Conservation (phyloP, 371 early-diverging fungal genomes). For the Scutellospora calospora region DNA sequence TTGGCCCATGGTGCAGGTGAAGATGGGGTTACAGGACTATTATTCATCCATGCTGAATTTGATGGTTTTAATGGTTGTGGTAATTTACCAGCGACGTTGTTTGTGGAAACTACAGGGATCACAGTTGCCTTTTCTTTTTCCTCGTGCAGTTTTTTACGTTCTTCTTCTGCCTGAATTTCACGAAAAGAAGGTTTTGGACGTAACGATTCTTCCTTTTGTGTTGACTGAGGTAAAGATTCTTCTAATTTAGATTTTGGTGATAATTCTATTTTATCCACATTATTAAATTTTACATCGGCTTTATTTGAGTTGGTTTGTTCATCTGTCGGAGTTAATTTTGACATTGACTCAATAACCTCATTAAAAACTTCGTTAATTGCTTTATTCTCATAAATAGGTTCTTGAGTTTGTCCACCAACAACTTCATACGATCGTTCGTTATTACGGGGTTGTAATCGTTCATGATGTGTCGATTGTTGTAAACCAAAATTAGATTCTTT, state of each 20-base stretch:
- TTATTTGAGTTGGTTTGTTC: conserved; percentile 3
- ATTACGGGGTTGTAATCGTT: background rate
- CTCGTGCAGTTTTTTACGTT: conserved; percentile 45
- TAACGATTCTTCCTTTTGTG: background rate
- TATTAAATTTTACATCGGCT: conserved; percentile 21
- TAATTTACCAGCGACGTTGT: background rate
- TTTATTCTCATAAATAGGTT: conserved; percentile 6
- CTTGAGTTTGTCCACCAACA: background rate
- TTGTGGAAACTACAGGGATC: background rate
- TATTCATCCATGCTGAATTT: conserved; percentile 27
- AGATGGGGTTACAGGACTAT: conserved; percentile 42
- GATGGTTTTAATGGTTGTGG: conserved; percentile 14
- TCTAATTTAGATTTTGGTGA: conserved; percentile 2
- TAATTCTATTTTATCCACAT: conserved; percentile 14
- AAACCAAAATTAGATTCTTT: conserved; percentile 34
- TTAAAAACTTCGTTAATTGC: background rate
- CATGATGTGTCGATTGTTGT: conserved; percentile 7
- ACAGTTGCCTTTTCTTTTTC: conserved; percentile 47
- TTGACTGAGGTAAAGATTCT: background rate
- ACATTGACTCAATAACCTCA: conserved; percentile 2
- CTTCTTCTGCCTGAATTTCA: conserved; percentile 46
- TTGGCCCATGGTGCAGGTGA: conserved; percentile 56
- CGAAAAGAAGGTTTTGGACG: conserved; percentile 37
- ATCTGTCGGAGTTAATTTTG: background rate
- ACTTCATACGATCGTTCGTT: conserved; percentile 25